phyloP scores from a whole-genome alignment of 148 eudicot species.

The Rhododendron simsii region DNA sequence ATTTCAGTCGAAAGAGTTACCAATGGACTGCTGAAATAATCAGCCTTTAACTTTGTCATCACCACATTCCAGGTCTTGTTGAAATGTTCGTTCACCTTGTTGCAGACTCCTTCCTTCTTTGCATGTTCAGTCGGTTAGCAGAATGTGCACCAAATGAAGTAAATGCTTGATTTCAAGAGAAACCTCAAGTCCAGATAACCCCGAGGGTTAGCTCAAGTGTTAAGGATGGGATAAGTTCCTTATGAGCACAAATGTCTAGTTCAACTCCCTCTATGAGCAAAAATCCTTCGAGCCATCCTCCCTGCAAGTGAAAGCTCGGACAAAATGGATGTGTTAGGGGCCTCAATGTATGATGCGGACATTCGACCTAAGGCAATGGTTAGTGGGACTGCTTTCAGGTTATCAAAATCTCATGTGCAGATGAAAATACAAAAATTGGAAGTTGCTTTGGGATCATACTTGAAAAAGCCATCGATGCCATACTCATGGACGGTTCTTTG shows the following conservation, averaged over 20 bases:
- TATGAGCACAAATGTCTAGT: background rate
- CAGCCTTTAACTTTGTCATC: background rate
- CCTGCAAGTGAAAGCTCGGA: background rate
- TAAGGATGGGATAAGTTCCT: too few relatives aligned
- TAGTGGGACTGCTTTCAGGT: background rate
- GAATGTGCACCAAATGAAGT: background rate
- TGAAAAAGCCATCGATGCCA: background rate
- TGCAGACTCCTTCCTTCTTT: background rate
- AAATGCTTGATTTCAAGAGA: background rate
- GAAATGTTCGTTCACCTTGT: background rate
- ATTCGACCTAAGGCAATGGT: background rate
- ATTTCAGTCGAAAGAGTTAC: background rate
- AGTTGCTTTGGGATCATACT: background rate
- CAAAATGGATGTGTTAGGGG: background rate
- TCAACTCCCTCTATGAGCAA: background rate
- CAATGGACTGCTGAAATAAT: background rate
- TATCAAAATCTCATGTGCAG: background rate
- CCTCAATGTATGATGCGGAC: background rate
- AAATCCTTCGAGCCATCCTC: background rate
- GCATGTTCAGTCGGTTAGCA: background rate
- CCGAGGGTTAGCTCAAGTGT: too few relatives aligned
- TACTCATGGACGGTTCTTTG: background rate
- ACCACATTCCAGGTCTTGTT: background rate
- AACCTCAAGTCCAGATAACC: background rate
- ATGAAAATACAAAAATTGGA: background rate